These are phyloP conservation scores for Fusarium heterosporum DNA, from an alignment of 2,329 filamentous ascomycete genomes.

Conservation along the genomic window DNA sequence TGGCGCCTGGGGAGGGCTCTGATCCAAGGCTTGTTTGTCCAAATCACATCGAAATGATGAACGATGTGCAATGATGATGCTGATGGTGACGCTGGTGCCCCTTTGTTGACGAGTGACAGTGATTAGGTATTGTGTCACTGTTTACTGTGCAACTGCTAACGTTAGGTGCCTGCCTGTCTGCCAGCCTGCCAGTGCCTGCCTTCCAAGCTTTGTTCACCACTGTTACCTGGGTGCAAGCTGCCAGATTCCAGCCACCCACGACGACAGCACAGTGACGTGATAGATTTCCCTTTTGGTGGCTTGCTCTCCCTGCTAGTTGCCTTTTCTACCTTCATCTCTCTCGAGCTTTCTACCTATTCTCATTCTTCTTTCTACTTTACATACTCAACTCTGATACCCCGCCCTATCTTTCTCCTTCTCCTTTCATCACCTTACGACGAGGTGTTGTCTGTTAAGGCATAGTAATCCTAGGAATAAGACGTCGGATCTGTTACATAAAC, in stretches of 20 bases:
- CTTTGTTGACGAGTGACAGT: slow-evolving; percentile 6
- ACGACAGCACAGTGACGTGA: slow-evolving; percentile 47
- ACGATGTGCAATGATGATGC: slow-evolving; percentile 41
- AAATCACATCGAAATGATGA: slow-evolving; percentile 41
- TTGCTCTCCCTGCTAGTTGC: slow-evolving; percentile 23
- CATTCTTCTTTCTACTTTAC: slow-evolving; percentile 16
- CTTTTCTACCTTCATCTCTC: slow-evolving; percentile 23
- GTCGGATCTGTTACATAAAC: neutral
- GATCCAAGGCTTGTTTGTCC: slow-evolving; percentile 36
- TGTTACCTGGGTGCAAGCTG: slow-evolving; percentile 16
- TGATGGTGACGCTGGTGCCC: slow-evolving; percentile 37
- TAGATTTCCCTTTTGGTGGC: slow-evolving; percentile 41
- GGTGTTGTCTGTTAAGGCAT: neutral
- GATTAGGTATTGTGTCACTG: slow-evolving; percentile 20
- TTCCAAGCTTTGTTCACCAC: slow-evolving; percentile 20
- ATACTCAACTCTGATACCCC: slow-evolving; percentile 19
- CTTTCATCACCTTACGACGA: slow-evolving; percentile 1
- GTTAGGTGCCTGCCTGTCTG: neutral
- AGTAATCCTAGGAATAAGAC: neutral
- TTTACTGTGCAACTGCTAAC: slow-evolving; percentile 17
- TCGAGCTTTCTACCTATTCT: slow-evolving; percentile 15
- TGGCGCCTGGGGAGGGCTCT: slow-evolving; percentile 32
- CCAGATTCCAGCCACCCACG: slow-evolving; percentile 41
- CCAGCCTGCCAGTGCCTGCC: neutral
- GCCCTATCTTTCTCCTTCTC: neutral